Percentiles rank a stretch among this genome's conserved stretches.
Evolutionary conservation across 2,329 filamentous ascomycete species (phyloP).

Genomic region (Colletotrichum sidae): DNA sequence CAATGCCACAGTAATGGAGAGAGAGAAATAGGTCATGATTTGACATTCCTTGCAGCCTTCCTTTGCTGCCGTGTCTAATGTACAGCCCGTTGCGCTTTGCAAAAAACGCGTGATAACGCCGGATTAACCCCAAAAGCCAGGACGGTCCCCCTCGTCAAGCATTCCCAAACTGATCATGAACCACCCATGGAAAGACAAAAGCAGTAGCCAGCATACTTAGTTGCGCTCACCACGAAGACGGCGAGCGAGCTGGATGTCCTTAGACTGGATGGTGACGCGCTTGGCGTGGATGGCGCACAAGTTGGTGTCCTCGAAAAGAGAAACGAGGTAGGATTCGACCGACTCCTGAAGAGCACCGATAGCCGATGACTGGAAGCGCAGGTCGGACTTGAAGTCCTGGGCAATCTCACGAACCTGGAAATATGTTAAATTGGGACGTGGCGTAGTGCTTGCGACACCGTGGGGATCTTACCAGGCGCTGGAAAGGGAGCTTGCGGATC

Average conservation of each 20-base stretch:
- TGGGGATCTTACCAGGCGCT: conserved; percentile 77
- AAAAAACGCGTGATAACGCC: conserved; percentile 58
- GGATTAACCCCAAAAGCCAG: conserved; percentile 52
- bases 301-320: conserved; percentile 98
- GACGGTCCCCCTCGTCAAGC: conserved; percentile 51
- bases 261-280: conserved; percentile 97
- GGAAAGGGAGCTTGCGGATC: conserved; percentile 97
- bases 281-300: conserved; percentile 99
- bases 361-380: conserved; percentile 98
- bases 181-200: conserved; percentile 46
- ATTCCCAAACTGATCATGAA: conserved; percentile 55
- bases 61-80: conserved; percentile 53
- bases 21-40: conserved; percentile 44
- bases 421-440: neutral
- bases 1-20: conserved; percentile 8
- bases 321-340: conserved; percentile 98
- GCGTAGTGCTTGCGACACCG: neutral
- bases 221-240: conserved; percentile 95
- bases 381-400: conserved; percentile 93
- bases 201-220: conserved; percentile 60
- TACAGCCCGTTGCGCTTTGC: conserved; percentile 54
- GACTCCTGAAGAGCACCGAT: conserved; percentile 98
- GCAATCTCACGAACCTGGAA: conserved; percentile 88
- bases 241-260: conserved; percentile 97
- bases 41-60: conserved; percentile 47